Evolutionary conservation across 495 filamentous ascomycete genomes (phyloP), one percentile per base, ranked within the genome.

Genomic region (Ascodesmis nigricans): DNA sequence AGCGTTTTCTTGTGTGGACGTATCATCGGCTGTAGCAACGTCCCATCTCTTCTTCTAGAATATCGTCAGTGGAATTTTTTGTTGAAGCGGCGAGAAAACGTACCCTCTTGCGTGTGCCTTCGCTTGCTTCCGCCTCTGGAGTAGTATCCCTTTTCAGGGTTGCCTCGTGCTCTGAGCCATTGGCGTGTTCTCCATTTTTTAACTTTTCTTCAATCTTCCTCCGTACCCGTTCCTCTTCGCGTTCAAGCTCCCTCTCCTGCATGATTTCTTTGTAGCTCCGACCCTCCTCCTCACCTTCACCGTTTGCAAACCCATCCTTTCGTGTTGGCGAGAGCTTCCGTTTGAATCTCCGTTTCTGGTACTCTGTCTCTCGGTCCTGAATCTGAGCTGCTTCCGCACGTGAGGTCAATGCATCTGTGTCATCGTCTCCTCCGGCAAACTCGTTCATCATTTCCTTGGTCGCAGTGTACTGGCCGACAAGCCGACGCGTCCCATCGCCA

Each of bases 391-490:
- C 71, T 58, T 87, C 76, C 58, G 93, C 87, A 50, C 79, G 73
- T 20, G 74, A 75, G 22, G 80, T 62, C 41, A 99, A 61, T 21
- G 39, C 44, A 35, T 52, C 49, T 8, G 81, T 76, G 50, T 99
- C 90, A 43, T 87, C 83, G 54, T 93, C 84, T 15, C 80, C 79
- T 26, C 78, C 77, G 5, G 84, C 78, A 58, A 93, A 84, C 62
- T 99, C 90, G 53, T 91, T 78, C 54, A 95, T 78, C 60, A 92
- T 78, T 33, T 72, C 69, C 45, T 67, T 71, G 10, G 82, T 80
- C 13, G 90, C 90, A 8, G 90, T 99, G 56, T 95, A 99, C 57
- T 99, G 90, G 38, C 83, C 90, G 19, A 95, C 81, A 39, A 99
- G 61, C 45, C 75, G 69, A 49, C 77, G 68, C 44, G 70, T 67